Conservation (phyloP, 2,329 filamentous ascomycete genomes). For the Tolypocladium endophyticum region DNA sequence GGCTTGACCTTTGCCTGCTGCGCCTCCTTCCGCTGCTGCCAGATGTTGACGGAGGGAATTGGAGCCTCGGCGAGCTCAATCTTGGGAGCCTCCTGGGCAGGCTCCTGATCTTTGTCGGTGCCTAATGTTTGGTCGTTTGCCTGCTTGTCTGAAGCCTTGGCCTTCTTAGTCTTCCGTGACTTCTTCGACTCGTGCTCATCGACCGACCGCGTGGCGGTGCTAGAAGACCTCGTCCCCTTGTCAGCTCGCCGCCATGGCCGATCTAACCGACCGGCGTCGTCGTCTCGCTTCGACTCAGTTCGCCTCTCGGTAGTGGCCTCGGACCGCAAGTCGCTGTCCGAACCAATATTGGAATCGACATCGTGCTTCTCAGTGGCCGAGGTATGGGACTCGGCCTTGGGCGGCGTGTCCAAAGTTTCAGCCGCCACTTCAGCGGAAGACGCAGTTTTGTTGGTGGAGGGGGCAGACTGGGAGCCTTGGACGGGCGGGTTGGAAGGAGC, state of each 20-base stretch:
- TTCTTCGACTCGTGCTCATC: slow-evolving; percentile 44
- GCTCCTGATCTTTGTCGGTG: slow-evolving; percentile 45
- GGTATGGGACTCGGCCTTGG: slow-evolving; percentile 11
- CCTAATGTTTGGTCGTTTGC: slow-evolving; percentile 38
- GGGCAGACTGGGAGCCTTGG: slow-evolving; percentile 16
- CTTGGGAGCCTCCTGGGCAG: slow-evolving; percentile 37
- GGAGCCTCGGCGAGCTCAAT: slow-evolving; percentile 69
- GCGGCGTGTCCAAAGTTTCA: slow-evolving; percentile 14
- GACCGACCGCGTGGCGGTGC: slow-evolving; percentile 52
- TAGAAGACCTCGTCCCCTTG: slow-evolving; percentile 46
- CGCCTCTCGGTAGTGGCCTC: slow-evolving; percentile 21
- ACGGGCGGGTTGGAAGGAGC: slow-evolving; percentile 12
- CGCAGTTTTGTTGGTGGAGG: slow-evolving; percentile 16
- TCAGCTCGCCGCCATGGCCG: slow-evolving; percentile 31
- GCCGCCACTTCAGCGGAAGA: slow-evolving; percentile 11
- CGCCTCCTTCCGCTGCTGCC: slow-evolving; percentile 69
- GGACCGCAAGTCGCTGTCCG: slow-evolving; percentile 25
- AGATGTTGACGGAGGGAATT: slow-evolving; percentile 75
- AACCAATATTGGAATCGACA: slow-evolving; percentile 20
- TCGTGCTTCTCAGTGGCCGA: slow-evolving; percentile 21
- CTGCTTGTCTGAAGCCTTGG: slow-evolving; percentile 29
- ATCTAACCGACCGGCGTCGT: slow-evolving; percentile 27
- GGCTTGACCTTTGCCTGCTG: slow-evolving; percentile 41
- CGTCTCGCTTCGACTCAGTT: slow-evolving; percentile 24
- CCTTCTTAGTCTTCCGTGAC: slow-evolving; percentile 52